Conservation (phyloP, 2,329 filamentous ascomycete genomes). For the Davidsoniella eucalypti region DNA sequence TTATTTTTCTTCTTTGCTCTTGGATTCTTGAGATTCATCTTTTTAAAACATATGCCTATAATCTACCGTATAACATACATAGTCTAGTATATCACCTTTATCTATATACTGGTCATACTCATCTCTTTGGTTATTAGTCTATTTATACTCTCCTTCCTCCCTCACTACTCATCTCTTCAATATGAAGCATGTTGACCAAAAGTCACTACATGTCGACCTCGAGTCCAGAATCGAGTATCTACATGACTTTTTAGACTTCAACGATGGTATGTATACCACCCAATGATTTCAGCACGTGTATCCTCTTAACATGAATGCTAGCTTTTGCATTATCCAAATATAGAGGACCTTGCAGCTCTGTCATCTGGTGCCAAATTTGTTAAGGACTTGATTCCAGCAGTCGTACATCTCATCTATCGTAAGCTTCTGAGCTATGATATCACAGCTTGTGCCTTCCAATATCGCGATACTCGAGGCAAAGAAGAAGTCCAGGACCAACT, state of each 20-base stretch:
- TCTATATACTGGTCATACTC: neutral
- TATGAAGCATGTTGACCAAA: conserved; percentile 48
- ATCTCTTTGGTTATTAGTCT: neutral
- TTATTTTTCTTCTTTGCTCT: neutral
- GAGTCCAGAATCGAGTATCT: conserved; percentile 55
- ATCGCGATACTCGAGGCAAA: conserved; percentile 45
- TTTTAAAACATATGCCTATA: neutral
- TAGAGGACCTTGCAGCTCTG: conserved; percentile 58
- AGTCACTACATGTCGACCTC: conserved; percentile 54
- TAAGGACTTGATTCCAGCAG: conserved; percentile 63
- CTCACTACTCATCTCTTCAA: neutral
- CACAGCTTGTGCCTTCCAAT: conserved; percentile 60
- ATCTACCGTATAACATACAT: neutral
- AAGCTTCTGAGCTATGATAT: conserved; percentile 70
- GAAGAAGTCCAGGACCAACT: conserved; percentile 47
- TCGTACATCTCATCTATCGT: conserved; percentile 73
- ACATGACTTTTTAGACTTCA: conserved; percentile 62
- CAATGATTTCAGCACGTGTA: neutral
- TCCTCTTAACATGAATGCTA: neutral
- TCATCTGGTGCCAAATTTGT: conserved; percentile 57
- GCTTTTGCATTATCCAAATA: neutral
- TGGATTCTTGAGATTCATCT: no score
- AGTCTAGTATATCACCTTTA: neutral
- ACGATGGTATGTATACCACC: conserved; percentile 36
- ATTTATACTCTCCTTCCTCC: no score